Conservation (phyloP, 345 rosid species). For the Hypericum androsaemum region DNA sequence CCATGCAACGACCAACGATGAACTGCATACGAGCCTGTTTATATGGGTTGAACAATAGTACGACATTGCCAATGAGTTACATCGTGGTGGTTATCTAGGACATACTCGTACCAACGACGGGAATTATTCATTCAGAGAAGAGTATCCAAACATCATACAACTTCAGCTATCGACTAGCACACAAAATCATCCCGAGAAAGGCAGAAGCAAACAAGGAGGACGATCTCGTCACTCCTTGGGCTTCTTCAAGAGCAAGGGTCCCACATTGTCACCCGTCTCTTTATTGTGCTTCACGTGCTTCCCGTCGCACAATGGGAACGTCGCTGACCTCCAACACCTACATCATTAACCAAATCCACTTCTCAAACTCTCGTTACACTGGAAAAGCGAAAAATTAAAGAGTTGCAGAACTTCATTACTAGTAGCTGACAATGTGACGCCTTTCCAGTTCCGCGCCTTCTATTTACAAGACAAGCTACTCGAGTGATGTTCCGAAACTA, state of each 20-base stretch:
- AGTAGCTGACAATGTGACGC: too few species aligned
- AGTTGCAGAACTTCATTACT: neutral
- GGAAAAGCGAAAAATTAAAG: neutral
- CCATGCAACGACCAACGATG: too few species aligned
- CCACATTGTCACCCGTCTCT: slow-evolving; percentile 87
- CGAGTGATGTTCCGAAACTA: too few species aligned
- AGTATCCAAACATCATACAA: too few species aligned
- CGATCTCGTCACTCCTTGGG: slow-evolving; percentile 15
- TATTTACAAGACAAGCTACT: too few species aligned
- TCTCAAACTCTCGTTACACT: neutral
- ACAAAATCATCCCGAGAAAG: neutral
- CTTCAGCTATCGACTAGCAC: neutral
- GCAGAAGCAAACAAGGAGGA: neutral
- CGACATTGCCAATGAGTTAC: too few species aligned
- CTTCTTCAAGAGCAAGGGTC: slow-evolving; percentile 61
- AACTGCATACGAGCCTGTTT: too few species aligned
- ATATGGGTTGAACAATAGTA: too few species aligned
- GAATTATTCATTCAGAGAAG: too few species aligned
- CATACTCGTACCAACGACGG: too few species aligned
- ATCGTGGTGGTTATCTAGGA: too few species aligned
- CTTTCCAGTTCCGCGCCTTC: too few species aligned
- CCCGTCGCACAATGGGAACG: slow-evolving; percentile 88
- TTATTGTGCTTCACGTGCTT: slow-evolving; percentile 90
- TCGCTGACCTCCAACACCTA: slow-evolving; percentile 93
- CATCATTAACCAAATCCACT: slow-evolving; percentile 3